Conservation (phyloP, 768 basidiomycete genomes). For the Suillus subluteus region DNA sequence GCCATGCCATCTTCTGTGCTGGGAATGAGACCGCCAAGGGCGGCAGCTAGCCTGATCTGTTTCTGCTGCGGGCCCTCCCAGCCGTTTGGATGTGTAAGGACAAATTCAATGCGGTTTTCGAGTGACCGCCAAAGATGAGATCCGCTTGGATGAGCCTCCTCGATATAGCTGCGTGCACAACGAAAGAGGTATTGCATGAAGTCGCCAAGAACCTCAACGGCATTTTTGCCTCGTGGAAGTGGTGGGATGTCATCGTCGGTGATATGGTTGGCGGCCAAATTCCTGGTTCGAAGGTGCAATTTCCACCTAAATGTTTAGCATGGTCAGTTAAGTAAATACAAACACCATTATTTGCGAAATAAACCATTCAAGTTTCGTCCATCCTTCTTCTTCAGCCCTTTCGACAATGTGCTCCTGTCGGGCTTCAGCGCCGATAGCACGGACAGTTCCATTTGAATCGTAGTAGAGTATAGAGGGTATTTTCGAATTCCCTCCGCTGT, state of each 20-base stretch:
- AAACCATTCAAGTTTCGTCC: slow-evolving; percentile 51
- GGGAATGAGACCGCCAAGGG: slow-evolving; percentile 52
- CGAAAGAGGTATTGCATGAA: slow-evolving; percentile 49
- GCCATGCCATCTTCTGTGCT: slow-evolving; percentile 40
- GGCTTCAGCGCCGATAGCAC: slow-evolving; percentile 51
- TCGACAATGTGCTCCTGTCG: slow-evolving; percentile 42
- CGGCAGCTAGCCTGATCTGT: slow-evolving; percentile 57
- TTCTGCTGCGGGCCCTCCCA: slow-evolving; percentile 66
- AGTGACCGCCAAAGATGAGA: slow-evolving; percentile 48
- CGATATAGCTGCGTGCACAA: slow-evolving; percentile 50
- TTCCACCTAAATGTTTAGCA: slow-evolving; percentile 33
- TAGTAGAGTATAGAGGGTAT: slow-evolving; percentile 55
- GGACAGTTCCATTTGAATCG: slow-evolving; percentile 40
- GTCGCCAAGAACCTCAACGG: slow-evolving; percentile 48
- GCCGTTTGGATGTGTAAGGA: slow-evolving; percentile 66
- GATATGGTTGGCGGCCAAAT: slow-evolving; percentile 34
- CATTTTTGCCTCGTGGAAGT: slow-evolving; percentile 45
- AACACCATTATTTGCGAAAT: slow-evolving; percentile 4
- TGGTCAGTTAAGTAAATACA: not conserved
- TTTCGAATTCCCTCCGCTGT: slow-evolving; percentile 48
- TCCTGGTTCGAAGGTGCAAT: slow-evolving; percentile 42
- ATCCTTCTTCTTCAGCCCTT: slow-evolving; percentile 46
- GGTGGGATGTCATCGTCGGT: slow-evolving; percentile 40
- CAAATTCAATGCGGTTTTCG: slow-evolving; percentile 47
- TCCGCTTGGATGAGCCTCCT: slow-evolving; percentile 49